Conservation (phyloP, 805 yeast genomes). For the Yarrowia hollandica region DNA sequence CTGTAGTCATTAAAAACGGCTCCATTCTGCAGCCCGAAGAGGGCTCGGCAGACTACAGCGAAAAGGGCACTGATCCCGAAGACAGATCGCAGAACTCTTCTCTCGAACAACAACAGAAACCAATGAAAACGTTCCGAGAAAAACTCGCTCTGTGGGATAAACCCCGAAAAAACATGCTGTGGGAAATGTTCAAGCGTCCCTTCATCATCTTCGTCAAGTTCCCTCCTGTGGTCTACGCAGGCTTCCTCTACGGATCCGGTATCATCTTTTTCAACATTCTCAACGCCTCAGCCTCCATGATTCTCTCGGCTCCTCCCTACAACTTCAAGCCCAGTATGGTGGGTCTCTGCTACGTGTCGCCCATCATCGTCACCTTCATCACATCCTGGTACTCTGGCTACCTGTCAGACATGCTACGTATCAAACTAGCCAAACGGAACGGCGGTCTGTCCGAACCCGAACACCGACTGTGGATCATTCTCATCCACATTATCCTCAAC, state of each 20-base stretch:
- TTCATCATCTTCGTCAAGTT: slow-evolving; percentile 23
- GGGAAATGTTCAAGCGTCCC: slow-evolving; percentile 28
- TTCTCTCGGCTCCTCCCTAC: slow-evolving; percentile 25
- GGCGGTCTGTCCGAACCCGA: slow-evolving; percentile 52
- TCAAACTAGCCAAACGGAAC: slow-evolving; percentile 36
- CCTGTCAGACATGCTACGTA: slow-evolving; percentile 12
- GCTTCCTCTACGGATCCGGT: slow-evolving; percentile 24
- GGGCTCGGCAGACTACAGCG: not conserved
- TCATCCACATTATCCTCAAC: slow-evolving; percentile 47
- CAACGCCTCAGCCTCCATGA: slow-evolving; percentile 16
- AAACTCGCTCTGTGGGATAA: slow-evolving; percentile 24
- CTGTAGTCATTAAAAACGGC: not conserved
- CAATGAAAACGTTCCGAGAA: slow-evolving; percentile 25
- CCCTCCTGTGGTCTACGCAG: slow-evolving; percentile 27
- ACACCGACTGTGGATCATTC: slow-evolving; percentile 51
- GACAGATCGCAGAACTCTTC: not conserved
- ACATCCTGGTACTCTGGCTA: slow-evolving; percentile 14
- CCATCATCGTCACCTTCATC: slow-evolving; percentile 16
- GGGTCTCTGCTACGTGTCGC: slow-evolving; percentile 18
- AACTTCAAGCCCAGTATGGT: slow-evolving; percentile 28
- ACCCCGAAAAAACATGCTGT: slow-evolving; percentile 22
- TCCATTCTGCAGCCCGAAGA: not conserved
- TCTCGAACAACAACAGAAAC: slow-evolving; percentile 6
- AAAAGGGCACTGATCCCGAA: not conserved
- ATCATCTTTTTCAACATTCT: slow-evolving; percentile 28